Percentiles rank a stretch among this genome's conserved stretches.
Evolutionary conservation across 306 rosid species (phyloP).

Genomic region (Prunus kanzakura): DNA sequence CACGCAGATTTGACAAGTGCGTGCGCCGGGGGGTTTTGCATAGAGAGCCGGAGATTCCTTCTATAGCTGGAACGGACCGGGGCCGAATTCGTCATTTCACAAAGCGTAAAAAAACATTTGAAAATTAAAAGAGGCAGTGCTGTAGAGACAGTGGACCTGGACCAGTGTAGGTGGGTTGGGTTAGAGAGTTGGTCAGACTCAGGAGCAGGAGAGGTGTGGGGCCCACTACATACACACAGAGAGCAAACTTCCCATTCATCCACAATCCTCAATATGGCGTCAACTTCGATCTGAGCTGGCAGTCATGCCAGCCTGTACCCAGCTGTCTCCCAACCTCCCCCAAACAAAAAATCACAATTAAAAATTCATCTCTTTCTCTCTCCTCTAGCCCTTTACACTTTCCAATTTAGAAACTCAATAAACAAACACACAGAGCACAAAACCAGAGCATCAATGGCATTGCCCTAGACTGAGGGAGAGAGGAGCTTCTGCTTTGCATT

Average conservation of each 20-base stretch:
- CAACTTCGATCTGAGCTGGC: slow-evolving; percentile 1
- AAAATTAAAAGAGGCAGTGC: background rate
- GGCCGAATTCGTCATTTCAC: background rate
- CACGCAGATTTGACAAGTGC: background rate
- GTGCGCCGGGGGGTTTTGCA: background rate
- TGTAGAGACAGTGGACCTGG: background rate
- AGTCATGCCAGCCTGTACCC: slow-evolving; percentile 12
- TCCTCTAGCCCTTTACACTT: background rate
- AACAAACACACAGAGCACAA: background rate
- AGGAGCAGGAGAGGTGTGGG: background rate
- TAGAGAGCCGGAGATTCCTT: background rate
- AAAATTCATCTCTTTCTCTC: background rate
- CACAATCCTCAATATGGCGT: background rate
- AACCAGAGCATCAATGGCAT: background rate
- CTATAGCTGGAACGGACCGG: background rate
- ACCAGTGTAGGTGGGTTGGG: background rate
- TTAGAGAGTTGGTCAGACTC: slow-evolving; percentile 1
- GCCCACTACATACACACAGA: background rate
- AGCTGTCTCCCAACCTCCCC: slow-evolving; percentile 9
- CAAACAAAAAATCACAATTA: background rate
- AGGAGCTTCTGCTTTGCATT: background rate
- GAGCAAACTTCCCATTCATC: background rate
- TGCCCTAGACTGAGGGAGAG: background rate
- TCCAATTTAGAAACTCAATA: background rate
- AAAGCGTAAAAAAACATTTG: background rate